A percentile compares a stretch with the other conserved stretches of the same genome.
Conservation (phyloP, 176 grass and related monocot species). For the Musa schizocarpa region DNA sequence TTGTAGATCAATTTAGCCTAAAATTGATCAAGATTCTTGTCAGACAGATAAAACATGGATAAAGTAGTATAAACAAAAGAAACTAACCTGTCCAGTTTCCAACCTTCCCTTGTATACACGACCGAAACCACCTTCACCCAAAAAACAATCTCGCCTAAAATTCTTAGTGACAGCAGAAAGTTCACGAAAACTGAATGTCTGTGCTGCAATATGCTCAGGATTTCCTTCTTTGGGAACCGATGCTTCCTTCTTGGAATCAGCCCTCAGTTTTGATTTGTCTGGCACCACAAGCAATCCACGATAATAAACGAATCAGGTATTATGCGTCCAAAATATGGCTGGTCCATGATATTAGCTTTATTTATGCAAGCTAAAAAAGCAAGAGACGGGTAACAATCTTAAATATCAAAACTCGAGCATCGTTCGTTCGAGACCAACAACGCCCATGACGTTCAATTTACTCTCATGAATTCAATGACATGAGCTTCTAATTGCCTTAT, state of each 20-base stretch:
- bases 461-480: too few species aligned
- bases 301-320: neutral
- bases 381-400: neutral
- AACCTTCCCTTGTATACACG: constrained; percentile 9
- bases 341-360: neutral
- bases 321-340: neutral
- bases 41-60: too few species aligned
- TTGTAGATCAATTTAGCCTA: neutral
- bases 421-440: too few species aligned
- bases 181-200: constrained; percentile 8
- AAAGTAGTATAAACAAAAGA: neutral
- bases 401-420: neutral
- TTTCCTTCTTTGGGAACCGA: neutral
- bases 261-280: neutral
- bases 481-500: too few species aligned
- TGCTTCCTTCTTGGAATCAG: neutral
- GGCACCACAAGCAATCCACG: neutral
- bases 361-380: neutral
- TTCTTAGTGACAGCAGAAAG: constrained; percentile 11
- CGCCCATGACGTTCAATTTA: too few species aligned
- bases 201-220: constrained; percentile 1
- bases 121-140: constrained; percentile 13
- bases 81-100: constrained; percentile 8
- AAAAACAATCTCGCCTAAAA: constrained; percentile 2
- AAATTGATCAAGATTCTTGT: neutral